Base-by-base conservation (phyloP, 1,284 basidiomycete genomes). In the Veloboletus limbatus region DNA sequence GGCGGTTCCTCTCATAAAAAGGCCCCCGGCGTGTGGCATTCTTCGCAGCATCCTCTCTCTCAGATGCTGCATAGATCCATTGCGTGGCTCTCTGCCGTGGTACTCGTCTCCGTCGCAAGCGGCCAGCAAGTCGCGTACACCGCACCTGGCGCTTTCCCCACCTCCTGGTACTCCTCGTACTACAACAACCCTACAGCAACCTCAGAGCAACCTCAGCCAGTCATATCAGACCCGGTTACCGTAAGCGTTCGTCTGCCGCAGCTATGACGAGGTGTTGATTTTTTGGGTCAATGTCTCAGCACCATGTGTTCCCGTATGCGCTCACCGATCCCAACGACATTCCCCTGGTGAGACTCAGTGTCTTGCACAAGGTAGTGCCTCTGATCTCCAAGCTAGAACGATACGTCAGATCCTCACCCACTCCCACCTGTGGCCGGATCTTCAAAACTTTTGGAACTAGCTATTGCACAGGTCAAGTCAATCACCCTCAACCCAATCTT, bases 101-200 rank as follows among this genome's bases (percentile, higher is more conserved):
- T 50, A 13, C 20, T 60, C n/a, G 41, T 32, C 21, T 48, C 34
- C 37, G 20, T 45, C 7, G 53, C 36, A 8, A 41, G 27, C 28
- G 54, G 33, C 17, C 54, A 67, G 24, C 48, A 77, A 17, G 74
- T 78, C 9, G 72, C 69, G 8, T 82, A 76, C 57, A 78, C 81
- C 5, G 81, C 65, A 8, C 74, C 81, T 6, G 82, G 82, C n/a
- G 58, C 66, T 5, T 85, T 86, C 60, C 85, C 85, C 2, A 83
- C 82, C 3, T 76, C 79, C 6, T 63, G 74, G 28, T 87, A 78
- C 61, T 57, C 67, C n/a, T 59, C 73, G 50, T 89, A 88, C 63
- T 86, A 82, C 65, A 85, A 88, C 60, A 66, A 76, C 51, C 85
- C 87, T 18, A 87, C 83, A 5, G 81, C 77, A 27, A 87, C 85